Percentiles rank a stretch among this genome's conserved stretches.
Evolutionary conservation across 495 filamentous ascomycete genomes (phyloP).

Genomic region (Penicillium atrosanguineum): DNA sequence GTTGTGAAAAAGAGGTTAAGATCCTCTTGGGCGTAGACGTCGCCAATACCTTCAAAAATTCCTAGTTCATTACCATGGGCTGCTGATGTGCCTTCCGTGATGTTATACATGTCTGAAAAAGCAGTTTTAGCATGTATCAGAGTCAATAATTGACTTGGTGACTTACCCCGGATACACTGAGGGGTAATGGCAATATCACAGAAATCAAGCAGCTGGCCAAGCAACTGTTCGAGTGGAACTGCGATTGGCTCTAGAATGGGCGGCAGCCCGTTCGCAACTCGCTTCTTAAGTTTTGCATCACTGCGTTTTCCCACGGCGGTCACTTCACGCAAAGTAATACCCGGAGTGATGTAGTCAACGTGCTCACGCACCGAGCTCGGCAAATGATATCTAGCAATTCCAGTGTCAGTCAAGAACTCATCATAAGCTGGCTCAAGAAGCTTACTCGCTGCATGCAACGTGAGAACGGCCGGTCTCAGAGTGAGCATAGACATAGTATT

Average conservation of each 20-base stretch:
- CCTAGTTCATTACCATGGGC: conserved; percentile 43
- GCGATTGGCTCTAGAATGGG: conserved; percentile 38
- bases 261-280: conserved; percentile 10
- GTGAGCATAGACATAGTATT: conserved; percentile 58
- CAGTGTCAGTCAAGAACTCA: conserved; percentile 4
- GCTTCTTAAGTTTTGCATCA: conserved; percentile 11
- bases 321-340: conserved; percentile 31
- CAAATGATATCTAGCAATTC: conserved; percentile 41
- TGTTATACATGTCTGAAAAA: conserved; percentile 41
- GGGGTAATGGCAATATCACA: conserved; percentile 34
- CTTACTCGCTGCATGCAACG: conserved; percentile 45
- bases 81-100: conserved; percentile 33
- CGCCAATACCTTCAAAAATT: conserved; percentile 42
- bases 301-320: conserved; percentile 2
- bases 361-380: conserved; percentile 49
- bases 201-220: conserved; percentile 12
- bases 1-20: conserved; percentile 58
- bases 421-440: background rate
- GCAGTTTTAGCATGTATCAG: background rate
- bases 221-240: conserved; percentile 17
- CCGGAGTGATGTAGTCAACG: conserved; percentile 58
- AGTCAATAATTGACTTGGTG: background rate
- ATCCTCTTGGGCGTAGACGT: conserved; percentile 52
- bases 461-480: conserved; percentile 41
- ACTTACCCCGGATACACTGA: conserved; percentile 28